Conservation (phyloP, 768 basidiomycete species). For the Phylloporus sp. region DNA sequence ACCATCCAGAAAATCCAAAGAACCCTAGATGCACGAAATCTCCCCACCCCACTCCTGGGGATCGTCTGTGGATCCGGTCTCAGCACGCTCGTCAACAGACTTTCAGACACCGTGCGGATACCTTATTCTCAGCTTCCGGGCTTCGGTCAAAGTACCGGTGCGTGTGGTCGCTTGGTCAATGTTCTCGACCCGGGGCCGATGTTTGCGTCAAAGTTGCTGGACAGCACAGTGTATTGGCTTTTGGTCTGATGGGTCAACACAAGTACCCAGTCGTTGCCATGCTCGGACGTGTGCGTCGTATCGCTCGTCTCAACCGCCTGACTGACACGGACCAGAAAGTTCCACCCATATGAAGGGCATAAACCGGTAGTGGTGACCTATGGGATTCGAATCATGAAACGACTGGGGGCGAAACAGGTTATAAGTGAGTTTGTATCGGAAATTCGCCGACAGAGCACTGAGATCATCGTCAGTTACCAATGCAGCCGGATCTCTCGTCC, state of each 20-base stretch:
- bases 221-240: constrained; percentile 75
- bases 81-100: constrained; percentile 60
- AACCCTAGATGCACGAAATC: constrained; percentile 25
- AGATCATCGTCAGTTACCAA: constrained; percentile 62
- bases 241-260: constrained; percentile 64
- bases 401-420: constrained; percentile 66
- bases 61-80: constrained; percentile 88
- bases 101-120: constrained; percentile 54
- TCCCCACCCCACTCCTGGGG: constrained; percentile 61
- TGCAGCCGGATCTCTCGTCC: constrained; percentile 79
- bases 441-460: background rate
- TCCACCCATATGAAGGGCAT: constrained; percentile 86
- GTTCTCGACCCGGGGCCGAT: background rate
- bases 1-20: constrained; percentile 27
- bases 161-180: constrained; percentile 5
- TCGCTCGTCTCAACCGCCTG: background rate
- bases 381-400: constrained; percentile 75
- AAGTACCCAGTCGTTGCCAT: constrained; percentile 83
- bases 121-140: constrained; percentile 67
- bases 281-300: constrained; percentile 67
- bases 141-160: constrained; percentile 75
- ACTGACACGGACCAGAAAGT: constrained; percentile 38
- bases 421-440: constrained; percentile 52
- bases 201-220: constrained; percentile 55
- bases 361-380: constrained; percentile 62